Percentiles rank a stretch among this genome's conserved stretches.
These are phyloP conservation scores for Endoconidiophora polonica DNA, from an alignment of 2,329 filamentous ascomycete genomes.

Conservation along the genomic window DNA sequence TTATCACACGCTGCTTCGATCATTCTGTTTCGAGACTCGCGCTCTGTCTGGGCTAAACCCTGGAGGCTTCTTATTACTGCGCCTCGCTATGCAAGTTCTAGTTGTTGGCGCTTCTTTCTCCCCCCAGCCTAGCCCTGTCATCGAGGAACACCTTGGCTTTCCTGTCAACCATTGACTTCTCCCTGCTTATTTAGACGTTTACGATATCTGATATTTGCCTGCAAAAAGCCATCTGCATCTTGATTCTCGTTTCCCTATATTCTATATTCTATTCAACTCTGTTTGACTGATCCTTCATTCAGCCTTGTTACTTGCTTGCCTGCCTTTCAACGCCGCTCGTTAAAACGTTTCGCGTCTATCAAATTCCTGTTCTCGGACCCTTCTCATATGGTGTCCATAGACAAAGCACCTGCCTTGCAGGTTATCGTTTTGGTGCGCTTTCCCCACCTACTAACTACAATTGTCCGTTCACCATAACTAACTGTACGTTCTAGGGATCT, in stretches of 20 bases:
- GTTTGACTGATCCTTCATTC: not conserved
- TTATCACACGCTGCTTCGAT: slow-evolving; percentile 1
- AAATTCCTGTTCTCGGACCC: not conserved
- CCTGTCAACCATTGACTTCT: not conserved
- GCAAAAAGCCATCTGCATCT: no score
- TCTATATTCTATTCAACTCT: not conserved
- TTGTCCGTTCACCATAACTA: slow-evolving; percentile 14
- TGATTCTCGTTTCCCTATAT: not conserved
- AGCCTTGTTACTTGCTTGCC: not conserved
- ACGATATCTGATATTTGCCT: not conserved
- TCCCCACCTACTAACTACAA: slow-evolving; percentile 6
- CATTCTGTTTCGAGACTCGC: not conserved
- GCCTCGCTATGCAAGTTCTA: no score
- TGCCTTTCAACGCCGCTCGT: no score
- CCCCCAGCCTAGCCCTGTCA: no score
- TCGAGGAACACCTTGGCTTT: not conserved
- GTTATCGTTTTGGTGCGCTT: slow-evolving; percentile 56
- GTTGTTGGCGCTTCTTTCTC: no score
- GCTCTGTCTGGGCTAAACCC: not conserved
- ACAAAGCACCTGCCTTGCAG: slow-evolving; percentile 40
- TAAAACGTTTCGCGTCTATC: no score
- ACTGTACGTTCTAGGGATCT: slow-evolving; percentile 45
- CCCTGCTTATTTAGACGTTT: not conserved
- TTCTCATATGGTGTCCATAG: slow-evolving; percentile 6
- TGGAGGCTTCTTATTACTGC: not conserved